These are phyloP conservation scores for Parastagonospora avenae DNA, from an alignment of 2,329 filamentous ascomycete species.

Conservation along the genomic window DNA sequence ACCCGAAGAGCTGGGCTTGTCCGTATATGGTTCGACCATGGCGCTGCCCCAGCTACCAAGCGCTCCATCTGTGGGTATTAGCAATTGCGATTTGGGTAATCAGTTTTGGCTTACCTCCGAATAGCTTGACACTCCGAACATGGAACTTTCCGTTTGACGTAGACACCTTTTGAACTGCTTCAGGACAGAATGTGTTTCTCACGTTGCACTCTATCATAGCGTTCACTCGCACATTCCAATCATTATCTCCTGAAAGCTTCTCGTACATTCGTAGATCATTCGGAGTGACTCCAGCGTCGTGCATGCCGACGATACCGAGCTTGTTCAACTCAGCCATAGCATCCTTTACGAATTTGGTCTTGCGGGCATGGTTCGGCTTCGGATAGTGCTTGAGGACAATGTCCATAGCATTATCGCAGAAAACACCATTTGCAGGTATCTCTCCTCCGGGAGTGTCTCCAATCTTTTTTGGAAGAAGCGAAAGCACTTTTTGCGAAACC, in stretches of 20 bases:
- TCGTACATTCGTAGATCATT: conserved; percentile 61
- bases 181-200: conserved; percentile 68
- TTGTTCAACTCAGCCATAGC: conserved; percentile 68
- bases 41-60: conserved; percentile 74
- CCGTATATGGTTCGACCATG: conserved; percentile 71
- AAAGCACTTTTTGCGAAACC: conserved; percentile 68
- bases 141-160: conserved; percentile 58
- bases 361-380: conserved; percentile 59
- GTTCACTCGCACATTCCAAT: conserved; percentile 68
- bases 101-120: conserved; percentile 58
- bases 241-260: conserved; percentile 55
- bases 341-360: conserved; percentile 60
- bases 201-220: conserved; percentile 70
- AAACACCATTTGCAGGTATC: conserved; percentile 69
- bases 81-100: neutral
- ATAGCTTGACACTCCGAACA: conserved; percentile 70
- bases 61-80: conserved; percentile 62
- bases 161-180: conserved; percentile 53
- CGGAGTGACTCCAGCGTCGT: conserved; percentile 68
- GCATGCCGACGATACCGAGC: conserved; percentile 70
- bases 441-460: conserved; percentile 66
- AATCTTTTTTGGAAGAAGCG: conserved; percentile 59
- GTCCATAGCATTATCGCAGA: conserved; percentile 76
- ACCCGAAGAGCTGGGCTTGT: conserved; percentile 65
- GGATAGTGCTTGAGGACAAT: conserved; percentile 64